phyloP scores from a whole-genome alignment of 495 filamentous ascomycete genomes.

The Xylaria acuta region DNA sequence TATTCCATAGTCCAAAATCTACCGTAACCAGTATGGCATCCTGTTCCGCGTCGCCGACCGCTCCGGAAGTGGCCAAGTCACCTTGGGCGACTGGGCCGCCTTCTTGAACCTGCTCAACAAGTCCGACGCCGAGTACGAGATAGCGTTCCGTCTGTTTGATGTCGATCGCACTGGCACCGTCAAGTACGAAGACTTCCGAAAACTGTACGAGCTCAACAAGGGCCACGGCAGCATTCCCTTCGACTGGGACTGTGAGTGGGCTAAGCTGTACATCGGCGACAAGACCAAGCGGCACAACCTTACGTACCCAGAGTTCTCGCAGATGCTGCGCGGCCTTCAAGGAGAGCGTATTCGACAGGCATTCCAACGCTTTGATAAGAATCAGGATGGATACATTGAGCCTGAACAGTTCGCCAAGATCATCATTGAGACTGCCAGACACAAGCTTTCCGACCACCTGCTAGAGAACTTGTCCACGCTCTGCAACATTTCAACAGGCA shows the following conservation, averaged over 20 bases:
- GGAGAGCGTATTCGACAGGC: constrained; percentile 95
- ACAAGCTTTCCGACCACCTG: constrained; percentile 97
- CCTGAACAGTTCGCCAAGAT: constrained; percentile 96
- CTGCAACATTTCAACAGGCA: constrained; percentile 91
- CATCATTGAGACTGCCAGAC: constrained; percentile 88
- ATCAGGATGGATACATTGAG: constrained; percentile 96
- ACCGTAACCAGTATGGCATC: constrained; percentile 90
- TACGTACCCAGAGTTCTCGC: constrained; percentile 95
- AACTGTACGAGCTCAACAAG: constrained; percentile 83
- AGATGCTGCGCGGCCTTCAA: constrained; percentile 96
- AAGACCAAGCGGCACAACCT: constrained; percentile 84
- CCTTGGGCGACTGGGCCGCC: constrained; percentile 82
- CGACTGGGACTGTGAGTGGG: constrained; percentile 97
- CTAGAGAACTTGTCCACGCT: constrained; percentile 92
- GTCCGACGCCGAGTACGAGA: constrained; percentile 98
- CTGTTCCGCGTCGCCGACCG: constrained; percentile 91
- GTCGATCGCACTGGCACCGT: constrained; percentile 79
- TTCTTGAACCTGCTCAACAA: constrained; percentile 94
- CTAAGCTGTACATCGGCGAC: constrained; percentile 88
- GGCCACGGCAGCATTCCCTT: constrained; percentile 83
- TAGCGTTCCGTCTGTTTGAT: constrained; percentile 96
- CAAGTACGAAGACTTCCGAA: constrained; percentile 84
- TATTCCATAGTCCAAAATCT: constrained; percentile 87
- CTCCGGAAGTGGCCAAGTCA: constrained; percentile 71
- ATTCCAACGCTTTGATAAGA: constrained; percentile 89